Evolutionary conservation across 495 filamentous ascomycete genomes (phyloP), one percentile per base, ranked within the genome.

Genomic region (Emericellopsis terricola): DNA sequence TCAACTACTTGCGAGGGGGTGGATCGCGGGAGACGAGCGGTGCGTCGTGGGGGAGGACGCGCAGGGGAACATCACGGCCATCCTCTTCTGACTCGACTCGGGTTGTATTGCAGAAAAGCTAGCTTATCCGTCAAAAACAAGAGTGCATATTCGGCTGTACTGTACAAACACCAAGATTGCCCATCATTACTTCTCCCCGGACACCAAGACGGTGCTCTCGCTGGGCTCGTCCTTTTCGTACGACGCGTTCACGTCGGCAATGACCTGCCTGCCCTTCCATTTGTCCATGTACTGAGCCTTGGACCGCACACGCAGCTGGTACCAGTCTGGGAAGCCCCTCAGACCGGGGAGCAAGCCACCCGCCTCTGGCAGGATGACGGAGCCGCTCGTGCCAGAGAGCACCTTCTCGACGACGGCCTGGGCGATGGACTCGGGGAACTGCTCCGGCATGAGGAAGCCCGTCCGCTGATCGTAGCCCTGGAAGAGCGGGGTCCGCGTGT

Each of bases 351-450:
- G 35, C 13, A 46, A 30, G 10, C 41, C 47, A 6, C 46, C 60
- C 41, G 56, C 53, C 2, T 38, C 48, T 1, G 76, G 71, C 31
- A 71, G 26, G 19, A 71, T 41, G n/a, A 80, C 48, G 55, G 76
- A 65, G 2, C 60, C 64, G 44, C 71, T 72, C 43, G 56, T 39
- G 1, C 69, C 75, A 11, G 28, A 60, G 24, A 74, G 45, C 15
- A 81, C 66, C 53, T 73, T 59, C 35, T 59, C 46, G 3, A 72
- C 69, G 18, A 81, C 52, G n/a, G 48, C 62, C 53, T 75, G 73
- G 0, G 74, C 75, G 15, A 81, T 69, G 3, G 68, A 79, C 48
- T 70, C 72, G 5, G 69, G 66, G 28, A 69, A 49, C 37, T 78
- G 49, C 28, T 65, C 44, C 8, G 71, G 72, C 38, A 66, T 46